Conservation (phyloP, 768 basidiomycete genomes). For the Boletus subcaerulescens region DNA sequence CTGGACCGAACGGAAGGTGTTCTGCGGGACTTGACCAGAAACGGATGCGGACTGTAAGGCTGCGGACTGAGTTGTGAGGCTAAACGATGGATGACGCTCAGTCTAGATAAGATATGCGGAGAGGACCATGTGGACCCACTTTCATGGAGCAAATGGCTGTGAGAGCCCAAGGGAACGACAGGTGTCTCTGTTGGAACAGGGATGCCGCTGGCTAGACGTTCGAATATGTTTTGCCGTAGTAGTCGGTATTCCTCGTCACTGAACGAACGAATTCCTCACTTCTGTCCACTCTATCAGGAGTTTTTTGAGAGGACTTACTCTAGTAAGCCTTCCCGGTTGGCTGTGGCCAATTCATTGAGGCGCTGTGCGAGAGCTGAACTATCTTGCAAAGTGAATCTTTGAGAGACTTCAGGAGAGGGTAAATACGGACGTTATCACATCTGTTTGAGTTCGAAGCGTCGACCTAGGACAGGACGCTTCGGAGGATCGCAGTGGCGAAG, state of each 20-base stretch:
- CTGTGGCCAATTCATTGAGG: slow-evolving; percentile 74
- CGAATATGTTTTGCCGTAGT: slow-evolving; percentile 80
- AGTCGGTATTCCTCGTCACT: slow-evolving; percentile 87
- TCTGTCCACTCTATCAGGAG: not conserved
- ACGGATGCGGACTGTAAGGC: slow-evolving; percentile 27
- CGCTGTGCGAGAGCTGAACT: slow-evolving; percentile 78
- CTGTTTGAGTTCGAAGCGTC: slow-evolving; percentile 36
- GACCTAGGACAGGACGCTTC: slow-evolving; percentile 20
- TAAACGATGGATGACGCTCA: slow-evolving; percentile 10
- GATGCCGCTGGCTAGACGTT: slow-evolving; percentile 63
- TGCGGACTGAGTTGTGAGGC: slow-evolving; percentile 18
- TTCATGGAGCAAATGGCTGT: slow-evolving; percentile 26
- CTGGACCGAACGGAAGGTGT: slow-evolving; percentile 54
- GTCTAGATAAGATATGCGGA: not conserved
- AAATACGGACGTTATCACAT: slow-evolving; percentile 53
- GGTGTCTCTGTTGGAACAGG: slow-evolving; percentile 60
- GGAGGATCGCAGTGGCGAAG: slow-evolving; percentile 22
- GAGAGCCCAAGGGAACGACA: slow-evolving; percentile 52
- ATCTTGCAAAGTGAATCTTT: slow-evolving; percentile 9
- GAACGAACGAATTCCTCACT: slow-evolving; percentile 1
- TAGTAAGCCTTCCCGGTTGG: slow-evolving; percentile 77
- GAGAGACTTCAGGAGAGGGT: slow-evolving; percentile 10
- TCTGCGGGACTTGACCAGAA: slow-evolving; percentile 35
- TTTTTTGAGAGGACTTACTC: slow-evolving; percentile 45
- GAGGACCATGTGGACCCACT: not conserved